These are phyloP conservation scores for Tetrastigma voinierianum DNA, from an alignment of 164 flowering plant genomes.

Conservation along the genomic window DNA sequence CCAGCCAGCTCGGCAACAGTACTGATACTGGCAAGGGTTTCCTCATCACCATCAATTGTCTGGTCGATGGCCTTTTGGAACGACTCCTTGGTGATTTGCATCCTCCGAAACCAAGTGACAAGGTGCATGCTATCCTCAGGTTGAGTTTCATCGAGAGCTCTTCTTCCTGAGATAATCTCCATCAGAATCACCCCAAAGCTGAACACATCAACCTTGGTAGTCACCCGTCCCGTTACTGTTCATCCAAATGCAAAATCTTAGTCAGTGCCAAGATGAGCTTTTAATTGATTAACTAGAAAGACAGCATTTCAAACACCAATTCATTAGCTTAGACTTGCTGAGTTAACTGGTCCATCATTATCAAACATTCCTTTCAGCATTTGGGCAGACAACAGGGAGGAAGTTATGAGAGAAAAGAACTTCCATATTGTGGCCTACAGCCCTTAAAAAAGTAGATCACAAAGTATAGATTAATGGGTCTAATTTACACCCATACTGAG, in stretches of 20 bases:
- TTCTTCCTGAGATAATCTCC: slow-evolving; percentile 85
- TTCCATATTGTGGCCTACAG: no score
- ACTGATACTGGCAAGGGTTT: slow-evolving; percentile 53
- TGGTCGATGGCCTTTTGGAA: slow-evolving; percentile 67
- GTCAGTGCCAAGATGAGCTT: neutral
- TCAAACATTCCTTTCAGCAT: no score
- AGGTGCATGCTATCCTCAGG: slow-evolving; percentile 82
- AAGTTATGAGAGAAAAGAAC: no score
- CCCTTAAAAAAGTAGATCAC: no score
- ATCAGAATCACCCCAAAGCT: slow-evolving; percentile 94
- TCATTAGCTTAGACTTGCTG: no score
- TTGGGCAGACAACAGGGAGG: no score
- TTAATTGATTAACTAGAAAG: neutral
- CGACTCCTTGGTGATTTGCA: slow-evolving; percentile 57
- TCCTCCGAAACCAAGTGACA: slow-evolving; percentile 86
- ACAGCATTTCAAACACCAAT: no score
- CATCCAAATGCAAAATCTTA: slow-evolving; percentile 9
- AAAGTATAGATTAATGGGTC: no score
- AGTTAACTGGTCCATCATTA: no score
- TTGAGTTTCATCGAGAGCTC: slow-evolving; percentile 72
- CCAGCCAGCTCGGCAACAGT: slow-evolving; percentile 87
- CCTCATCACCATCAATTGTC: slow-evolving; percentile 56
- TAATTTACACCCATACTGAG: no score
- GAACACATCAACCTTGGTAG: slow-evolving; percentile 86
- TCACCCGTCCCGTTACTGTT: slow-evolving; percentile 86